Base-by-base conservation (phyloP, 1,284 basidiomycete species). In the Sporisorium scitamineum region DNA sequence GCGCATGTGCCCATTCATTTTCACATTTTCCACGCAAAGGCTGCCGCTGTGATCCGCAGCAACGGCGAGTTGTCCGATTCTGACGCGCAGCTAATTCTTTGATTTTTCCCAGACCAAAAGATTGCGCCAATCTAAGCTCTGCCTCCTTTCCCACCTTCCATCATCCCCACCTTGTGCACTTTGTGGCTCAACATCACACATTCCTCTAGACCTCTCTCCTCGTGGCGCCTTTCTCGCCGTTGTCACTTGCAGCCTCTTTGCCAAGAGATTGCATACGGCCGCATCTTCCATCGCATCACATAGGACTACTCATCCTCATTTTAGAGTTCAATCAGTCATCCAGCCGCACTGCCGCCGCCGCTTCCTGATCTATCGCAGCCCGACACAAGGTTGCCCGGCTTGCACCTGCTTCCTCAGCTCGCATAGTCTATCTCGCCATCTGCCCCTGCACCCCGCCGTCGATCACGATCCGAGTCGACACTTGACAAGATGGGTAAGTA, bases 401-500 rank as follows among this genome's bases (percentile, higher is more conserved):
- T 20, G 26, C 39, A 20, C 26, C 53, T n/a, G 53, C 26, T 54
- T 20, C 16, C 6, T 55, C 39, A 26, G 45, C 18, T 31, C 26
- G 13, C 29, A 31, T 27, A 29, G 41, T n/a, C n/a, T 27, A 3
- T 6, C 9, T 34, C 24, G 16, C 26, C 39, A 42, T 29, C 56
- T 27, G 26, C 22, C 31, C 27, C 64, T 27, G 47, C 34, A 20
- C 44, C 27, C 18, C 37, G 13, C 34, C 18, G 32, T 45, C 10
- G 41, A 26, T 32, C 32, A 27, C 57, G 27, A 26, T 47, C 52
- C 20, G 29, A 55, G 18, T 48, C n/a, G 42, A 60, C 53, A 27
- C 47, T 47, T 18, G 56, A 63, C 61, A 69, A 59, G n/a, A 69
- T 69, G 67, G 67, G 67, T 69, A 63, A 69, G 67, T 69, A n/a